Percentiles rank a stretch among this genome's conserved stretches.
These are phyloP conservation scores for Magnolia sinica DNA, from an alignment of 164 flowering plant species.

Conservation along the genomic window DNA sequence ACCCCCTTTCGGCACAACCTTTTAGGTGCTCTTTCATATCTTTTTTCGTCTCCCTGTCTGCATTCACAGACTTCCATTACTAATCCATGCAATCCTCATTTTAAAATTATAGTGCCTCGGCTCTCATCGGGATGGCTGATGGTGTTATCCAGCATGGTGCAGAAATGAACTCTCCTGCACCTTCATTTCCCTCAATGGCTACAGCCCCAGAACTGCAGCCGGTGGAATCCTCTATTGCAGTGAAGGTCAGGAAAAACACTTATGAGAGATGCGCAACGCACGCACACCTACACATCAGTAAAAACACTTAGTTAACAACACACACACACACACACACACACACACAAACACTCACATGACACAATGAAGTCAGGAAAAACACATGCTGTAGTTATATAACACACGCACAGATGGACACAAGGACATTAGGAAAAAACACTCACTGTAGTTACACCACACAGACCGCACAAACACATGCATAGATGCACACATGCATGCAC, in stretches of 20 bases:
- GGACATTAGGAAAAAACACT: no score
- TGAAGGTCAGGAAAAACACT: conserved; percentile 35
- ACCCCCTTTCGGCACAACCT: conserved; percentile 38
- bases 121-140: conserved; percentile 47
- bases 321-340: no score
- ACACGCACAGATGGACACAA: no score
- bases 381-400: no score
- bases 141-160: conserved; percentile 37
- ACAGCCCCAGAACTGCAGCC: conserved; percentile 45
- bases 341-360: no score
- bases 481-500: no score
- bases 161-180: conserved; percentile 36
- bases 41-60: not conserved
- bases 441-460: no score
- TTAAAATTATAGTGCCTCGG: conserved; percentile 42
- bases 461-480: no score
- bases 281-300: no score
- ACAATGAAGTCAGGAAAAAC: no score
- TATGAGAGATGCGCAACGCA: no score
- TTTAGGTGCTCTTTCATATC: conserved; percentile 41
- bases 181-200: conserved; percentile 44
- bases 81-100: not conserved
- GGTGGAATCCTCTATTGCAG: conserved; percentile 33
- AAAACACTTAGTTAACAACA: no score
- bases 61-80: not conserved